Base-by-base conservation (phyloP, 1,139 yeast genomes). In the Wickerhamomyces sp. region DNA sequence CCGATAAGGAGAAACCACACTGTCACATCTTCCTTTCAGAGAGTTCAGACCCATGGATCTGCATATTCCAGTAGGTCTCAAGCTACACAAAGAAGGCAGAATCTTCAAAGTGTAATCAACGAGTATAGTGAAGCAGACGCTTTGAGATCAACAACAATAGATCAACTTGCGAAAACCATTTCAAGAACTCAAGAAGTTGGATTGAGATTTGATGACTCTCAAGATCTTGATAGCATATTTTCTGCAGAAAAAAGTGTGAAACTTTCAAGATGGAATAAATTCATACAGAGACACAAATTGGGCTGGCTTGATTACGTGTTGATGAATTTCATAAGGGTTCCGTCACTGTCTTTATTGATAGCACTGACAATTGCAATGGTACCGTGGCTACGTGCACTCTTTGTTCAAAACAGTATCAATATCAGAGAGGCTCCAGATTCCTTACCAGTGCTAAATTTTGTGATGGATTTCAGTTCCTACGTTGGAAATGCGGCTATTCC, bases 401-500 rank as follows among this genome's bases (percentile, higher is more conserved):
- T 91, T 62, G 89, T 86, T 7, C 26, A 43, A 0, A 63, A 58
- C 57, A 45, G 49, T 32, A 73, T 62, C 54, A 56, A 63, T 10
- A 65, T 81, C 37, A 82, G 75, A 2, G 61, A 74, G 45, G 97
- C 97, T 0, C 97, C 98, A 0, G 98, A 91, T 64, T 71, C 74
- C 4, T 74, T 73, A 49, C 96, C 97, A 0, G 89, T 95, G 1
- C 71, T 90, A 42, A 86, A 88, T 34, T 90, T 90, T 54, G 49
- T 90, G 10, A 84, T 91, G 77, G 96, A 91, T 61, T 79, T 81
- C 51, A 72, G 93, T 1, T 62, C 78, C 15, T 91, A 91, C 61
- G 69, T 91, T 3, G 96, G 96, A 1, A 81, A 81, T 2, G 96
- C 96, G 0, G 80, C 89, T 32, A 97, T 91, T 32, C 98, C 97